phyloP scores from a whole-genome alignment of 148 eudicot genomes.

The Talinum fruticosum region DNA sequence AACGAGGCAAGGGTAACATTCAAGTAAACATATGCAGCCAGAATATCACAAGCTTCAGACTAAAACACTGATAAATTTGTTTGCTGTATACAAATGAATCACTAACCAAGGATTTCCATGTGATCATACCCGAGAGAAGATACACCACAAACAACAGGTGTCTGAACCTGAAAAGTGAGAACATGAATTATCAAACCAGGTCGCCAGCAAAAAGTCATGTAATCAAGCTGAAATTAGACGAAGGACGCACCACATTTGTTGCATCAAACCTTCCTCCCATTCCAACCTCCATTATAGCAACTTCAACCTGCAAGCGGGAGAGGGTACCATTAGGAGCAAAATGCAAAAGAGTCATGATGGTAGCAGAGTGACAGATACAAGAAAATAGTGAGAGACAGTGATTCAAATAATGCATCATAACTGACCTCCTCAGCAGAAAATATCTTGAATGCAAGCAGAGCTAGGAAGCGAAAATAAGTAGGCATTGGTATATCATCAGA shows the following conservation, averaged over 20 bases:
- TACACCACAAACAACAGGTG: constrained; percentile 90
- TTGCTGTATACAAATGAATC: constrained; percentile 17
- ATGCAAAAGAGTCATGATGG: too few species aligned
- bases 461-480: constrained; percentile 90
- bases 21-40: constrained; percentile 14
- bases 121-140: constrained; percentile 98
- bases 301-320: constrained; percentile 69
- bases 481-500: constrained; percentile 86
- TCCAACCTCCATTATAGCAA: constrained; percentile 95
- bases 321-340: neutral
- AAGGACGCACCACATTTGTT: constrained; percentile 79
- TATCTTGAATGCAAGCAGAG: constrained; percentile 96
- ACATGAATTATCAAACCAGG: constrained; percentile 10
- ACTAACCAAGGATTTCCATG: constrained; percentile 99
- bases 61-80: neutral
- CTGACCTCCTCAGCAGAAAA: constrained; percentile 82
- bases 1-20: neutral
- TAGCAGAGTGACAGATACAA: neutral
- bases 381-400: neutral
- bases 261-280: constrained; percentile 98
- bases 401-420: constrained; percentile 4
- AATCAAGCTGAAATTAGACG: neutral
- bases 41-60: neutral
- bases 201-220: neutral
- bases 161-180: constrained; percentile 61